Evolutionary conservation across 2,329 filamentous ascomycete genomes (phyloP).

Genomic region (Verruconis gallopava): DNA sequence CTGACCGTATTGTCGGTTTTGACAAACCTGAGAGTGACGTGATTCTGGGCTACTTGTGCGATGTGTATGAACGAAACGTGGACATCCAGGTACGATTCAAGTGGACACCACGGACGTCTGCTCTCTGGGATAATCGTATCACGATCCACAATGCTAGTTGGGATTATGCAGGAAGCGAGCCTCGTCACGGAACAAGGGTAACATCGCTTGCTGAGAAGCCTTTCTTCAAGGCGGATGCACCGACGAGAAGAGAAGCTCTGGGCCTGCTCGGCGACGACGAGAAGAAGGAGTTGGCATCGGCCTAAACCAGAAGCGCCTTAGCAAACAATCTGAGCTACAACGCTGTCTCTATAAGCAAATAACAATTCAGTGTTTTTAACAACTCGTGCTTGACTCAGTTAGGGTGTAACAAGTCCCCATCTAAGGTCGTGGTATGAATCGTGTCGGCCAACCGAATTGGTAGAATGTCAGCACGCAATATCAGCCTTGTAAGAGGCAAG

Average conservation of each 20-base stretch:
- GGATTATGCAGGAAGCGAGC: conserved; percentile 14
- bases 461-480: too few relatives aligned
- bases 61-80: conserved; percentile 11
- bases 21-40: conserved; percentile 17
- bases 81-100: conserved; percentile 16
- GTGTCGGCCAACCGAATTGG: too few relatives aligned
- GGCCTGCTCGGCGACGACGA: conserved; percentile 49
- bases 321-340: too few relatives aligned
- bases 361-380: too few relatives aligned
- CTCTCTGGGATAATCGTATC: conserved; percentile 14
- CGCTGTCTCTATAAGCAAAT: too few relatives aligned
- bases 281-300: too few relatives aligned
- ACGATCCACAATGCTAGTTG: conserved; percentile 10
- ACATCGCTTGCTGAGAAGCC: conserved; percentile 60
- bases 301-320: too few relatives aligned
- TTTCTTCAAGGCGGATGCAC: conserved; percentile 50
- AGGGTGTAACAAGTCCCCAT: too few relatives aligned
- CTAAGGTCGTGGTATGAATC: too few relatives aligned
- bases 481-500: too few relatives aligned
- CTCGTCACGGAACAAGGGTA: conserved; percentile 61
- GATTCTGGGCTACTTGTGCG: conserved; percentile 15
- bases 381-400: too few relatives aligned
- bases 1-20: conserved; percentile 18
- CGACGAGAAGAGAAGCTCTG: conserved; percentile 52
- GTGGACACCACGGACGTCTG: conserved; percentile 16